Evolutionary conservation across 495 filamentous ascomycete genomes (phyloP).

Genomic region (Copromyces sp.): DNA sequence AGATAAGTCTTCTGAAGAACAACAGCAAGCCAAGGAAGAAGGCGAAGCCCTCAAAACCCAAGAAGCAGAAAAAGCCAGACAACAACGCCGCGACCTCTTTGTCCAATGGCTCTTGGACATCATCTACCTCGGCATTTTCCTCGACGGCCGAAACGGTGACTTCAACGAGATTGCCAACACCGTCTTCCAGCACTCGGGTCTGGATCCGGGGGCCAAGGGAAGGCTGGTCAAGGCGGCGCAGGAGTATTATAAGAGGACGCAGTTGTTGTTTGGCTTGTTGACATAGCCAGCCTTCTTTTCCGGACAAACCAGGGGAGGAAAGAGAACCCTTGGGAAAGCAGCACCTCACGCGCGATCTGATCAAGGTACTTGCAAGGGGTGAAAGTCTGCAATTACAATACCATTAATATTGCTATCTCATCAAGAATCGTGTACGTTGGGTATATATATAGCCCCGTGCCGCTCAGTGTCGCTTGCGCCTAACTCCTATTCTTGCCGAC

Average conservation of each 20-base stretch:
- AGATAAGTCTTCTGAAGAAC: slow-evolving; percentile 6
- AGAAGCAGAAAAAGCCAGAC: slow-evolving; percentile 7
- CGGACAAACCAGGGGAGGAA: too few species aligned
- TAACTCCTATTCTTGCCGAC: not conserved
- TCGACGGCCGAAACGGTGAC: slow-evolving; percentile 22
- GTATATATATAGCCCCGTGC: not conserved
- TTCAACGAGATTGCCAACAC: slow-evolving; percentile 37
- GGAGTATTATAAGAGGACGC: slow-evolving; percentile 75
- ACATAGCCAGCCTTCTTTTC: slow-evolving; percentile 5
- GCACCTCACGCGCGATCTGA: too few species aligned
- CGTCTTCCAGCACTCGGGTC: slow-evolving; percentile 36
- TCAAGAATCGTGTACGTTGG: not conserved
- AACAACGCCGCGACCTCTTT: slow-evolving; percentile 41
- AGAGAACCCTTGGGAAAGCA: too few species aligned
- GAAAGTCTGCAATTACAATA: not conserved
- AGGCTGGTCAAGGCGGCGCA: slow-evolving; percentile 45
- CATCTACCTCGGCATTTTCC: slow-evolving; percentile 48
- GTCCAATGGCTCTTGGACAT: slow-evolving; percentile 75
- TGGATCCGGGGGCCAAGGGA: slow-evolving; percentile 35
- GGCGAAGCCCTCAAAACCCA: not conserved
- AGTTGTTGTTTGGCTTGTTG: slow-evolving; percentile 56
- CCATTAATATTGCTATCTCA: not conserved
- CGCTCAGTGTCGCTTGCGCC: not conserved
- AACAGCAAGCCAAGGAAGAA: slow-evolving; percentile 6
- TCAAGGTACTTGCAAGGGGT: too few species aligned